phyloP scores from a whole-genome alignment of 768 basidiomycete species.

The Serpula lacrymans region DNA sequence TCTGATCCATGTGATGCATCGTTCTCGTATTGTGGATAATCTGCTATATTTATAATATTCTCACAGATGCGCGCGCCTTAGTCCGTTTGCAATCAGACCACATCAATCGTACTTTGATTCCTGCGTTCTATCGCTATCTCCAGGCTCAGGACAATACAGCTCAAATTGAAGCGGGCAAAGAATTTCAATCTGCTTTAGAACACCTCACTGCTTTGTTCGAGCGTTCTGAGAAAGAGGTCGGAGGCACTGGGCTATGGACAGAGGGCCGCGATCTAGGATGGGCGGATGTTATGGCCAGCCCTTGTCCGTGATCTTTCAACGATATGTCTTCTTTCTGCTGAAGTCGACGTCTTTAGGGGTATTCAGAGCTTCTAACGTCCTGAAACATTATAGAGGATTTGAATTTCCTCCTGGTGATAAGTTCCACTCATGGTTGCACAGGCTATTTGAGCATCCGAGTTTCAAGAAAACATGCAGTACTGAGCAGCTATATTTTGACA shows the following conservation, averaged over 20 bases:
- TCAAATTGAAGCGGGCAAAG: slow-evolving; percentile 50
- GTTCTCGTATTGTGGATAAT: neutral
- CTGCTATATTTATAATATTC: neutral
- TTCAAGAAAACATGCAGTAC: slow-evolving; percentile 70
- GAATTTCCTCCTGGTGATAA: slow-evolving; percentile 45
- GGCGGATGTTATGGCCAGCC: slow-evolving; percentile 66
- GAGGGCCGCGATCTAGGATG: slow-evolving; percentile 55
- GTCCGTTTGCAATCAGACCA: slow-evolving; percentile 68
- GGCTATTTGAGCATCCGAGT: slow-evolving; percentile 56
- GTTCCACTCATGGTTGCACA: slow-evolving; percentile 49
- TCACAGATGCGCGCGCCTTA: slow-evolving; percentile 63
- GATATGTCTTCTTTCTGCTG: slow-evolving; percentile 9
- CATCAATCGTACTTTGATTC: slow-evolving; percentile 59
- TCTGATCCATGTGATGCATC: slow-evolving; percentile 52
- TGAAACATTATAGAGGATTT: slow-evolving; percentile 68
- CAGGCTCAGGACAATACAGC: slow-evolving; percentile 60
- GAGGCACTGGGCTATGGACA: slow-evolving; percentile 56
- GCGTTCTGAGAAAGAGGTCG: slow-evolving; percentile 49
- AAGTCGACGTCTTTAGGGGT: slow-evolving; percentile 48
- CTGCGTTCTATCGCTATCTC: slow-evolving; percentile 71
- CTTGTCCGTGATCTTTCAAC: slow-evolving; percentile 45
- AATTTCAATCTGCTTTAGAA: slow-evolving; percentile 51
- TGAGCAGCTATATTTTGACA: slow-evolving; percentile 63
- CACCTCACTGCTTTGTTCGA: slow-evolving; percentile 53
- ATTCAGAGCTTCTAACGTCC: slow-evolving; percentile 58